These are phyloP conservation scores for Penicillium lividum DNA, from an alignment of 495 filamentous ascomycete species.

Conservation along the genomic window DNA sequence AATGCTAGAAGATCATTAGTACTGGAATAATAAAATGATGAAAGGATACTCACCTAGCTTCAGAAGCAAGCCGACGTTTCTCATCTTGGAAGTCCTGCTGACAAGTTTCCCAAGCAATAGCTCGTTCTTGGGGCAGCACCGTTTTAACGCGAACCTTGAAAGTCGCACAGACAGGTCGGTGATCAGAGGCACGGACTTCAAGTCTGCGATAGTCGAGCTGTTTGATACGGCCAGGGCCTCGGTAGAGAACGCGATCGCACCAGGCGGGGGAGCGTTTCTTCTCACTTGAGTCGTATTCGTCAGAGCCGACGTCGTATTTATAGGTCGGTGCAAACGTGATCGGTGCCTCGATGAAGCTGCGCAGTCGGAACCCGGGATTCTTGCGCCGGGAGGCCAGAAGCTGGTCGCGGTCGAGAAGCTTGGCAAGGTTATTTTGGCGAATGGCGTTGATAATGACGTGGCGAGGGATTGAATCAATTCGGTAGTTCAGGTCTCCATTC, in stretches of 20 bases:
- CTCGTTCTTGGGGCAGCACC: slow-evolving; percentile 65
- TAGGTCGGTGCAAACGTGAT: slow-evolving; percentile 96
- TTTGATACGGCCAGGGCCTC: slow-evolving; percentile 78
- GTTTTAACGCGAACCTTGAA: slow-evolving; percentile 83
- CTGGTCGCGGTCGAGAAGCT: slow-evolving; percentile 94
- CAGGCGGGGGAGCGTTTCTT: slow-evolving; percentile 96
- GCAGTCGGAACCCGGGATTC: slow-evolving; percentile 84
- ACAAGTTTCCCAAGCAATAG: slow-evolving; percentile 66
- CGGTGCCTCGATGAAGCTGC: slow-evolving; percentile 79
- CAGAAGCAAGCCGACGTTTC: slow-evolving; percentile 60
- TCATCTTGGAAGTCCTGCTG: slow-evolving; percentile 70
- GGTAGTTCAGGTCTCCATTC: slow-evolving; percentile 97
- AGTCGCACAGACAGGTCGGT: slow-evolving; percentile 83
- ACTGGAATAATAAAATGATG: not conserved
- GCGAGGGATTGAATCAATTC: slow-evolving; percentile 94
- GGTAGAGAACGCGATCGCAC: slow-evolving; percentile 91
- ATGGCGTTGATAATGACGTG: slow-evolving; percentile 86
- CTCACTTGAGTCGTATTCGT: slow-evolving; percentile 90
- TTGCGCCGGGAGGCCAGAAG: slow-evolving; percentile 80
- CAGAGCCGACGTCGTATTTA: slow-evolving; percentile 95
- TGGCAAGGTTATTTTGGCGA: slow-evolving; percentile 74
- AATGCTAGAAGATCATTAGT: slow-evolving; percentile 34
- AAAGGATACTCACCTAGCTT: slow-evolving; percentile 54
- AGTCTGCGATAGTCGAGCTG: slow-evolving; percentile 86
- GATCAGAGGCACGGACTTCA: slow-evolving; percentile 87